A percentile compares a stretch with the other conserved stretches of the same genome.
Evolutionary conservation across 768 basidiomycete species (phyloP).

Genomic region (Tulasnella sp.): DNA sequence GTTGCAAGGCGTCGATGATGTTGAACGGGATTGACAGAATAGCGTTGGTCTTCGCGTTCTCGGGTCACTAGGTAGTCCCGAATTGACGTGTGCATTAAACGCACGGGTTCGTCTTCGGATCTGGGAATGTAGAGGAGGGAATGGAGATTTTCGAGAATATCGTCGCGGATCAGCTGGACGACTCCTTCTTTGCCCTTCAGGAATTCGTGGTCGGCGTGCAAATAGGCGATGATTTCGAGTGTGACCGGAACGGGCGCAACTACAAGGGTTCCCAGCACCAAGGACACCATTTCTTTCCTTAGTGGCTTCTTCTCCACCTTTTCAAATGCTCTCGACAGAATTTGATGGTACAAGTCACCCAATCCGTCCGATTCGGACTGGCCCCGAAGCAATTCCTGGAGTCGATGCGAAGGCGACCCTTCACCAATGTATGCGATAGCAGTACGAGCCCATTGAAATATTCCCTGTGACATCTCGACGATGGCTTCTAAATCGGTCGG

Average conservation of each 20-base stretch:
- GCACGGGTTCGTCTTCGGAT: background rate
- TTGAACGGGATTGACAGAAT: background rate
- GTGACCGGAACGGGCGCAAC: background rate
- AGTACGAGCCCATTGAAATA: background rate
- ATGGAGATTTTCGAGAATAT: background rate
- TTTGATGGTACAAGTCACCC: background rate
- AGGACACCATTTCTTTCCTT: background rate
- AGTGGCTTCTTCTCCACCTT: too few species aligned
- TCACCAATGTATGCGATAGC: background rate
- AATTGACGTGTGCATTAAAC: background rate
- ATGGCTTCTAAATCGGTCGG: background rate
- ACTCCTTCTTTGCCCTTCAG: background rate
- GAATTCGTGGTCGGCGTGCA: background rate
- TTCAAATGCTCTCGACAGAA: too few species aligned
- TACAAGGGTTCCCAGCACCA: background rate
- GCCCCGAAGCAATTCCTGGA: too few species aligned
- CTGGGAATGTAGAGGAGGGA: background rate
- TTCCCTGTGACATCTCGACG: background rate
- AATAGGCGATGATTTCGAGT: background rate
- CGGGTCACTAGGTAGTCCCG: background rate
- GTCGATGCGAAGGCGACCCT: too few species aligned
- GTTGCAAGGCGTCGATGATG: background rate
- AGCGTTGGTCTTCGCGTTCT: background rate
- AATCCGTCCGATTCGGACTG: background rate
- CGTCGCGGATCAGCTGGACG: background rate